Evolutionary conservation across 2,329 filamentous ascomycete species (phyloP), one percentile per base, ranked within the genome.

Genomic region (Xylariomycetidae sp.): DNA sequence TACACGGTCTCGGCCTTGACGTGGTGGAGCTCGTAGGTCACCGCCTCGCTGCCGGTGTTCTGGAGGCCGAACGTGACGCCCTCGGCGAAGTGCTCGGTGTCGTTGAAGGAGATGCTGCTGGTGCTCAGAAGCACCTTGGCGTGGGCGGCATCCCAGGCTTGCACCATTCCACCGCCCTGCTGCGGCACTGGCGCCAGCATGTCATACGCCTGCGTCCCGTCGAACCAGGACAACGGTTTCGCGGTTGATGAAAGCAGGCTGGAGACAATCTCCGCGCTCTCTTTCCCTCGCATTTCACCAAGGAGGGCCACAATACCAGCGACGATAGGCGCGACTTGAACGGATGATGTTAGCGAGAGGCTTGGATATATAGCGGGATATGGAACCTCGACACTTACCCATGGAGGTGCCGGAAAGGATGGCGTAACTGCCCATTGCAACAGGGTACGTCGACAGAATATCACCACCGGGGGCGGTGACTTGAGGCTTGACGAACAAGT

Each of bases 381-480:
- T n/a, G n/a, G n/a, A n/a, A n/a, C n/a, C n/a, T n/a, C n/a, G n/a
- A n/a, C n/a, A n/a, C n/a, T n/a, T 60, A 7, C 69, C 63, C 70
- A 76, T 76, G 2, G 68, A 73, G 0, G 72, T 76, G 9, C 72
- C 72, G 14, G 63, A 67, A 15, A 70, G 54, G 13, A 74, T 62
- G 23, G 61, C 65, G 38, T 74, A 76, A 5, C 52, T 43, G 6
- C 61, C 57, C 27, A 57, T 38, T 5, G 49, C 49, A 5, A 61
- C 50, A 3, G 64, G 68, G 39, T 63, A 74, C 1, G 70, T 75
- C 7, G 68, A 70, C 29, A 74, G 55, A 39, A 76, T 74, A 18
- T 59, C 52, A 19, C 67, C 67, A 31, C 70, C 68, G 2, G 68
- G 67, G 0, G 68, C 53, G 10, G 60, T 58, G 32, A 73, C 43